These are phyloP conservation scores for Lepidium africanum DNA, from an alignment of 345 rosid species.

Conservation along the genomic window DNA sequence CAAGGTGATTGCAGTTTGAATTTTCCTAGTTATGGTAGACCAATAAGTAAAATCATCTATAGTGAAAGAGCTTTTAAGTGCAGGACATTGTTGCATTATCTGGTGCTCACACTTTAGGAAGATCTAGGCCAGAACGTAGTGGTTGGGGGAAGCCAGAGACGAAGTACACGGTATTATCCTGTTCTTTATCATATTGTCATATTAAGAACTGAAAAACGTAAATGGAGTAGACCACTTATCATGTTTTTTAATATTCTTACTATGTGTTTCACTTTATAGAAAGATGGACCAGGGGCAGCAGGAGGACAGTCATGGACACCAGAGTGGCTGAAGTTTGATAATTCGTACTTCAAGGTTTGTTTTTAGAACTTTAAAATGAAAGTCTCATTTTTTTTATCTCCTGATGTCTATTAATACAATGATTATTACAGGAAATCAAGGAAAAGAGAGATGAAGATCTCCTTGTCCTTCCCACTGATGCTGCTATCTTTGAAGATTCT, in stretches of 20 bases:
- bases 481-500: constrained; percentile 81
- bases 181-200: background rate
- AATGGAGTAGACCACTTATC: background rate
- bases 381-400: background rate
- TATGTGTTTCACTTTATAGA: constrained; percentile 35
- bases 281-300: constrained; percentile 93
- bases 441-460: constrained; percentile 71
- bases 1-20: constrained; percentile 44
- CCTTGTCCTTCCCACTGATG: constrained; percentile 91
- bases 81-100: constrained; percentile 96
- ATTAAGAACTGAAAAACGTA: background rate
- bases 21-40: background rate
- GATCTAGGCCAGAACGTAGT: constrained; percentile 98
- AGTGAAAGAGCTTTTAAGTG: background rate
- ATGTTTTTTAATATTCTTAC: background rate
- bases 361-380: background rate
- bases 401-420: background rate
- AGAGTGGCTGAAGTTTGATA: constrained; percentile 93
- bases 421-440: constrained; percentile 59
- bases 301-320: constrained; percentile 98
- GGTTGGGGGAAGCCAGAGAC: constrained; percentile 97
- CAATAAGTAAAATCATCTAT: background rate
- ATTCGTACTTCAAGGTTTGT: constrained; percentile 88
- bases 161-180: constrained; percentile 68
- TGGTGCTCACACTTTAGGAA: constrained; percentile 95